phyloP scores from a whole-genome alignment of 2,329 filamentous ascomycete genomes.

The Calonectria leucothoes region DNA sequence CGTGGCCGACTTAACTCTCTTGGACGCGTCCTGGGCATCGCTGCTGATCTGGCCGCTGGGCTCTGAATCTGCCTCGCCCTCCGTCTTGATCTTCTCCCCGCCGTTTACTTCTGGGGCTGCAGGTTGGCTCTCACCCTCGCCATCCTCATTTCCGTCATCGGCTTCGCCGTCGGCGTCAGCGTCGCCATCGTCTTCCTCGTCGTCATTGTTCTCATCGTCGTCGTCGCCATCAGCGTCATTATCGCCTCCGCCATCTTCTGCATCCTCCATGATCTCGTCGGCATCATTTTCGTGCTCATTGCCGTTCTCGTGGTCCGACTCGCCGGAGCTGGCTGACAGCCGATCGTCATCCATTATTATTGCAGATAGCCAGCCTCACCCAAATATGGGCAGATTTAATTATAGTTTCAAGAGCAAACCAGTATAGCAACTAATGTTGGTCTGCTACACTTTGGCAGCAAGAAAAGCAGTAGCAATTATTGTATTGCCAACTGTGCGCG shows the following conservation, averaged over 20 bases:
- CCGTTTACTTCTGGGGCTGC: conserved; percentile 38
- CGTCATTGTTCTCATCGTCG: conserved; percentile 48
- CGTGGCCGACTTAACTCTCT: conserved; percentile 43
- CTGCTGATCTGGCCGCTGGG: conserved; percentile 50
- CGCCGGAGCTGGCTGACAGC: conserved; percentile 37
- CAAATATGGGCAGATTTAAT: background rate
- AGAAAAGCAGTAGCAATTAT: background rate
- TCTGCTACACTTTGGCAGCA: background rate
- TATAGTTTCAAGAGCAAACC: background rate
- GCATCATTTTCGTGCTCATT: conserved; percentile 55
- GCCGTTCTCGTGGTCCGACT: conserved; percentile 47
- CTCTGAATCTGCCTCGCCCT: conserved; percentile 30
- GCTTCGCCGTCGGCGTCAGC: conserved; percentile 53
- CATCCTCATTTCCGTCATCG: conserved; percentile 41
- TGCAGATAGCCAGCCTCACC: conserved; percentile 15
- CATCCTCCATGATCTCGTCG: conserved; percentile 69
- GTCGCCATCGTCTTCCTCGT: conserved; percentile 51
- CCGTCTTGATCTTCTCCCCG: conserved; percentile 52
- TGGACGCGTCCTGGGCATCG: conserved; percentile 36
- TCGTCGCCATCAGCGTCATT: conserved; percentile 49
- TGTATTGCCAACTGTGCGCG: background rate
- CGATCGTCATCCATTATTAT: conserved; percentile 37
- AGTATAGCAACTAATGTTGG: background rate
- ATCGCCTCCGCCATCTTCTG: conserved; percentile 53
- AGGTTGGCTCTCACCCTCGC: conserved; percentile 45